Conservation (phyloP, 2,329 filamentous ascomycete genomes). For the Fusarium sp. region DNA sequence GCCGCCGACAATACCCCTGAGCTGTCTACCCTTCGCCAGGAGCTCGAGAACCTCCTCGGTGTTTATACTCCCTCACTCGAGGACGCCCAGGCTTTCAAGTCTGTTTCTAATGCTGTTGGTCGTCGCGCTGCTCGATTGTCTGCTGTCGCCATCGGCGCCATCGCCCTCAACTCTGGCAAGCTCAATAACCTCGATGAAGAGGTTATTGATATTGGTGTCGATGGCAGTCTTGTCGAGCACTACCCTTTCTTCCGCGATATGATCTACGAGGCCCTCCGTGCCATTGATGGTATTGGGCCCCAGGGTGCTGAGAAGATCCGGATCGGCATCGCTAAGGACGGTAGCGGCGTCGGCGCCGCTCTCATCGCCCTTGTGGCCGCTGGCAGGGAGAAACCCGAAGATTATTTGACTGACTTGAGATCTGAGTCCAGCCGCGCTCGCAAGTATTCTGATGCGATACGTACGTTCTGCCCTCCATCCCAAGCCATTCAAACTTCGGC, state of each 20-base stretch:
- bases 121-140: slow-evolving; percentile 89
- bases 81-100: slow-evolving; percentile 89
- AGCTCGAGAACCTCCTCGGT: slow-evolving; percentile 80
- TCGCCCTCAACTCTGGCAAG: slow-evolving; percentile 84
- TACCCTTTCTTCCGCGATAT: slow-evolving; percentile 93
- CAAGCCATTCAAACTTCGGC: slow-evolving; percentile 11
- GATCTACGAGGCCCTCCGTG: slow-evolving; percentile 83
- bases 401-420: slow-evolving; percentile 58
- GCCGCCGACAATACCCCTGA: slow-evolving; percentile 82
- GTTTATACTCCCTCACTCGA: slow-evolving; percentile 82
- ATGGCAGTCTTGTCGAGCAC: slow-evolving; percentile 94
- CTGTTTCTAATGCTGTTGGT: slow-evolving; percentile 84
- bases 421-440: slow-evolving; percentile 53
- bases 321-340: slow-evolving; percentile 97
- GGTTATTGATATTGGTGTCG: slow-evolving; percentile 89
- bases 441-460: slow-evolving; percentile 48
- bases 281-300: slow-evolving; percentile 81
- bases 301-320: slow-evolving; percentile 86
- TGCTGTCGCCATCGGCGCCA: slow-evolving; percentile 87
- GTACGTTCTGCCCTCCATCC: slow-evolving; percentile 45
- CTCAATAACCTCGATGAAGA: slow-evolving; percentile 74
- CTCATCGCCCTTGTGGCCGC: slow-evolving; percentile 93
- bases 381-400: slow-evolving; percentile 67
- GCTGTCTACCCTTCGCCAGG: slow-evolving; percentile 79
- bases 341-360: slow-evolving; percentile 85